These are phyloP conservation scores for Phytophthora cactorum DNA, from an alignment of 352 stramenopile genomes.

Conservation along the genomic window DNA sequence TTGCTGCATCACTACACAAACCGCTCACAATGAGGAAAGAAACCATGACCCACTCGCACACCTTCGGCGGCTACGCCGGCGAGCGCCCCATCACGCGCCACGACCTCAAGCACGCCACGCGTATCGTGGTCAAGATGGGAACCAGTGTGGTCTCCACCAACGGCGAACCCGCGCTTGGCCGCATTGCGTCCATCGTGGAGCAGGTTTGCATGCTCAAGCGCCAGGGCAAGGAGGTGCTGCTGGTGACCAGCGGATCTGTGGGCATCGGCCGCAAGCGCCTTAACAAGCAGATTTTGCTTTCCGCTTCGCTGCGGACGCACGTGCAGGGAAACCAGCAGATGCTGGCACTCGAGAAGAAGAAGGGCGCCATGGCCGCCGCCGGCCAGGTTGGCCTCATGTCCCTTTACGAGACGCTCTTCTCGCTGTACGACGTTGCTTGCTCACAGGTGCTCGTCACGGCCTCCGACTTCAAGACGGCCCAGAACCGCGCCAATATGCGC, in stretches of 20 bases:
- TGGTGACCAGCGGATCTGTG: constrained; percentile 92
- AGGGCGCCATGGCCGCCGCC: constrained; percentile 89
- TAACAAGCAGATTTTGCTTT: constrained; percentile 94
- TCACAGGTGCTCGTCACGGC: constrained; percentile 92
- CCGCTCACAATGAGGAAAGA: constrained; percentile 51
- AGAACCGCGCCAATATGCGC: constrained; percentile 86
- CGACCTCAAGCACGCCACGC: constrained; percentile 80
- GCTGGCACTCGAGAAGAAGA: constrained; percentile 90
- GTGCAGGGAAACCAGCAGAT: constrained; percentile 91
- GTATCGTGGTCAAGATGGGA: constrained; percentile 96
- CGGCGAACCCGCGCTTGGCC: constrained; percentile 91
- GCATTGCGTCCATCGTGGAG: constrained; percentile 92
- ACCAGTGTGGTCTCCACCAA: constrained; percentile 96
- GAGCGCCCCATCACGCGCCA: constrained; percentile 64
- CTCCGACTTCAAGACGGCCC: constrained; percentile 84
- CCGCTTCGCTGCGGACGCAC: constrained; percentile 85
- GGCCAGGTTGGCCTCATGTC: constrained; percentile 98
- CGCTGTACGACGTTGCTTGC: constrained; percentile 93
- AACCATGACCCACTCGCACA: constrained; percentile 58
- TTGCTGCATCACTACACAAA: constrained; percentile 2
- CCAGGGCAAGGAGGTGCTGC: constrained; percentile 89
- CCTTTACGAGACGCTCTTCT: constrained; percentile 97
- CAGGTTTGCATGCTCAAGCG: constrained; percentile 94
- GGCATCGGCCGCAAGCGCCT: constrained; percentile 94
- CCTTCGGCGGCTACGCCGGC: constrained; percentile 39